Evolutionary conservation across 1,139 yeast species (phyloP).

Genomic region (Kluyveromyces sp.): DNA sequence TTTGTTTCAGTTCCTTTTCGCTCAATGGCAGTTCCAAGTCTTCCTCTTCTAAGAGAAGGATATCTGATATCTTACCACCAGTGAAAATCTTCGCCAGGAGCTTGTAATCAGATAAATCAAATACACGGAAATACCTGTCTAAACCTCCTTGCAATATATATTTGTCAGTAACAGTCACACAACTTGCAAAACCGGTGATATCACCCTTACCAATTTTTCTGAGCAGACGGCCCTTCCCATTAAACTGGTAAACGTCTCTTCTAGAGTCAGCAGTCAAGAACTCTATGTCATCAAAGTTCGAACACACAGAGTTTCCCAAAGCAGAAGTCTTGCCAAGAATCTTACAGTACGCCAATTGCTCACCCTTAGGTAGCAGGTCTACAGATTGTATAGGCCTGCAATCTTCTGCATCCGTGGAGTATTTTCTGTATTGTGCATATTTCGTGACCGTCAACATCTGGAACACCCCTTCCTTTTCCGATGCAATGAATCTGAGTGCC

Average conservation of each 20-base stretch:
- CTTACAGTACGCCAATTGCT: slow-evolving; percentile 18
- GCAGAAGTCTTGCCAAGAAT: slow-evolving; percentile 13
- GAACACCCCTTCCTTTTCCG: slow-evolving; percentile 20
- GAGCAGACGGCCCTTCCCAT: slow-evolving; percentile 36
- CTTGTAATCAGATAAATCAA: slow-evolving; percentile 49
- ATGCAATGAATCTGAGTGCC: slow-evolving; percentile 34
- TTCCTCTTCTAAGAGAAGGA: slow-evolving; percentile 39
- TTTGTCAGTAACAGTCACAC: slow-evolving; percentile 22
- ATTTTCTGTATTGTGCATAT: slow-evolving; percentile 39
- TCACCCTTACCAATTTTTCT: slow-evolving; percentile 39
- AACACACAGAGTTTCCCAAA: slow-evolving; percentile 16
- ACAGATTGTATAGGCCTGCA: slow-evolving; percentile 40
- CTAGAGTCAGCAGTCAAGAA: slow-evolving; percentile 25
- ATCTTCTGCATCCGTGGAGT: slow-evolving; percentile 51
- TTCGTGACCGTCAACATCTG: slow-evolving; percentile 54
- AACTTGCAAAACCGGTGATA: slow-evolving; percentile 38
- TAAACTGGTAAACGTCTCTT: slow-evolving; percentile 41
- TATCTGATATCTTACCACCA: slow-evolving; percentile 63
- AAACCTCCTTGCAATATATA: slow-evolving; percentile 64
- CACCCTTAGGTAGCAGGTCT: slow-evolving; percentile 33
- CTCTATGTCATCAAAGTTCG: slow-evolving; percentile 13
- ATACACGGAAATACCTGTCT: slow-evolving; percentile 79
- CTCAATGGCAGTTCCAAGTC: slow-evolving; percentile 18
- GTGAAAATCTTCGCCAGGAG: slow-evolving; percentile 63
- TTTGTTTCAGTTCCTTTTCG: slow-evolving; percentile 10